Base-by-base conservation (phyloP, 2,329 filamentous ascomycete species). In the Talaromyces sp. region DNA sequence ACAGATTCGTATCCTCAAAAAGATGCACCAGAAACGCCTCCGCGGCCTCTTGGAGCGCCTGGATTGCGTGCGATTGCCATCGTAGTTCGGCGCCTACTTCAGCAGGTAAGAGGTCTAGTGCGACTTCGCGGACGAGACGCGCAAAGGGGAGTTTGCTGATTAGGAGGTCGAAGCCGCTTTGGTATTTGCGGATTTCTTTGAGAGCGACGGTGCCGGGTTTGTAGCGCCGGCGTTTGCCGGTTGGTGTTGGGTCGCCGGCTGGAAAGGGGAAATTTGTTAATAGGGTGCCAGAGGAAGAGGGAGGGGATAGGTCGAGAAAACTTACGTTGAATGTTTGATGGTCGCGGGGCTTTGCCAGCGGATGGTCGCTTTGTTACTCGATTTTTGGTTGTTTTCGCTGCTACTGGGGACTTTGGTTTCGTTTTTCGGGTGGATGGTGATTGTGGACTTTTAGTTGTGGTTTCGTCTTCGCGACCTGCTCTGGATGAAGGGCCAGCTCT, bases 1-100 rank as follows among this genome's bases (percentile, higher is more conserved):
- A 97, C 41, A 97, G 83, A 77, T 97, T 97, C 64, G 90, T 90
- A 75, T 96, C 91, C 73, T 97, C 92, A 70, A 97, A 97, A n/a
- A 97, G 80, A 70, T 96, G 92, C 60, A 97, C 89, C 65, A 97
- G 82, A 75, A 96, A 97, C 5, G 93, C 93, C 78, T 97, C 93
- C n/a, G 92, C 85, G 13, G 93, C 91, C 80, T 97, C 93, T 76
- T 97, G 93, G 2, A 97, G 81, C 11, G 93, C 93, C 69, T 89
- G 85, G 68, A 97, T 94, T 53, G 94, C 93, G 67, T 96, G 93
- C 56, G 89, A 95, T 78, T 97, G 94, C 92, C 94, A 99, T 65
- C 93, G 85, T 73, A 97, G 85, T 61, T 89, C 87, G 58, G 85
- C 79, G 60, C 84, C 84, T 1, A 72, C 72, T 36, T 75, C 73